Evolutionary conservation across 140 eudicot genomes (phyloP).

Genomic region (Anethum foeniculum): DNA sequence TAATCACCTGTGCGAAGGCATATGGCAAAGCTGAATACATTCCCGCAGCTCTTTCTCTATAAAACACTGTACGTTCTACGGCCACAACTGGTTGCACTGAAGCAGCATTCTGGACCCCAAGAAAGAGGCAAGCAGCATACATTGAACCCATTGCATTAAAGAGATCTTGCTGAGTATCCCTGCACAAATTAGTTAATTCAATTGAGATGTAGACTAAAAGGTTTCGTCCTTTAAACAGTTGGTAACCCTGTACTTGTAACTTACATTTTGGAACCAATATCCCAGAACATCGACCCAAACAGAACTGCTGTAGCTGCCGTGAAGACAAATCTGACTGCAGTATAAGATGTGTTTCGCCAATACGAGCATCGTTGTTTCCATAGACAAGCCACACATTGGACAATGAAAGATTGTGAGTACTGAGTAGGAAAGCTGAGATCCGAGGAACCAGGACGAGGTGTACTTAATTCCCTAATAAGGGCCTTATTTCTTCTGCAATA

Average conservation of each 20-base stretch:
- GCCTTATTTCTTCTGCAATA: conserved; percentile 65
- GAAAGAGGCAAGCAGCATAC: conserved; percentile 56
- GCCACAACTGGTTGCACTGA: conserved; percentile 73
- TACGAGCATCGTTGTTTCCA: conserved; percentile 79
- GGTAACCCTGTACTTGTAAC: not conserved
- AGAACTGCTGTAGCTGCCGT: conserved; percentile 48
- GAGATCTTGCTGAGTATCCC: conserved; percentile 32
- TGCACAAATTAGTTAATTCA: conserved; percentile 5
- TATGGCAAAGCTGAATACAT: conserved; percentile 83
- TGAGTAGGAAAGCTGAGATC: conserved; percentile 49
- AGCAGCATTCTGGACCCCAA: conserved; percentile 50
- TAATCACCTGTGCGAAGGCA: conserved; percentile 68
- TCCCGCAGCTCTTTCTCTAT: conserved; percentile 77
- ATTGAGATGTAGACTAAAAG: not conserved
- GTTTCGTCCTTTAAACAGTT: conserved; percentile 21
- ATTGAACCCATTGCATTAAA: conserved; percentile 72
- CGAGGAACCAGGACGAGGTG: conserved; percentile 44
- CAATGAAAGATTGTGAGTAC: conserved; percentile 48
- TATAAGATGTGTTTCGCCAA: conserved; percentile 79
- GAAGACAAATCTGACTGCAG: conserved; percentile 62
- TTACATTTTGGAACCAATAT: conserved; percentile 59
- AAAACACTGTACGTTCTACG: conserved; percentile 67
- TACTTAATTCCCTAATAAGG: conserved; percentile 19
- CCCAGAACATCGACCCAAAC: conserved; percentile 73
- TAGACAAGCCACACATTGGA: conserved; percentile 63